Base-by-base conservation (phyloP, 805 yeast genomes). In the Jamesozyma jinghongensis region DNA sequence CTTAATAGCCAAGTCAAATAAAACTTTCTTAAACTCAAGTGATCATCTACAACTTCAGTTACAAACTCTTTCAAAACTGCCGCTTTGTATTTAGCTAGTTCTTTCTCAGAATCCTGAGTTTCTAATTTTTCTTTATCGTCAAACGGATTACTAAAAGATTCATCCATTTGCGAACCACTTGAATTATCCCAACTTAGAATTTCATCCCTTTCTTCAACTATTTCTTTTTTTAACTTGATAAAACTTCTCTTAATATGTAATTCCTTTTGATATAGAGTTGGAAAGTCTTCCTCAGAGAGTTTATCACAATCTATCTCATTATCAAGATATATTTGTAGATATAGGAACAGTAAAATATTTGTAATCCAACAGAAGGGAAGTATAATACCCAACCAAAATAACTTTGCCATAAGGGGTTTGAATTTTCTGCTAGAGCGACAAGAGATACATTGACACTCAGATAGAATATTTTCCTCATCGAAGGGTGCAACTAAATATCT, bases 231-330 rank as follows among this genome's bases (percentile, higher is more conserved):
- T 14, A 40, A 14, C 17, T 34, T 13, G n/a, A 41, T 18, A 5
- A 11, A 10, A 5, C 31, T 20, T 36, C 48, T 43, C 28, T 46
- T 36, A 10, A 27, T 19, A 8, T 27, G 16, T 19, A 32, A 12
- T 22, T 50, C 46, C 26, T 47, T 44, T 41, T 58, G 59, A 40
- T 47, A 54, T 25, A 44, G 37, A 29, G 61, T 58, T 13, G 63
- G 65, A 22, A 51, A 48, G 26, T 57, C 59, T 29, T 50, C 51
- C 19, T 48, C 46, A 5, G 46, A 41, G 27, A 61, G 32, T 32
- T 38, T 44, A 28, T 48, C 41, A 37, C 52, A 56, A 14, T 40
- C 38, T 16, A 54, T 47, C 40, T 51, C 54, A 40, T 54, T 55
- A 32, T 50, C 45, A 13, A 49, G 36, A 26, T 45, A 41, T 42